Evolutionary conservation across 257 asterid species (phyloP), one percentile per base, ranked within the genome.

Genomic region (Hygrophila difformis): DNA sequence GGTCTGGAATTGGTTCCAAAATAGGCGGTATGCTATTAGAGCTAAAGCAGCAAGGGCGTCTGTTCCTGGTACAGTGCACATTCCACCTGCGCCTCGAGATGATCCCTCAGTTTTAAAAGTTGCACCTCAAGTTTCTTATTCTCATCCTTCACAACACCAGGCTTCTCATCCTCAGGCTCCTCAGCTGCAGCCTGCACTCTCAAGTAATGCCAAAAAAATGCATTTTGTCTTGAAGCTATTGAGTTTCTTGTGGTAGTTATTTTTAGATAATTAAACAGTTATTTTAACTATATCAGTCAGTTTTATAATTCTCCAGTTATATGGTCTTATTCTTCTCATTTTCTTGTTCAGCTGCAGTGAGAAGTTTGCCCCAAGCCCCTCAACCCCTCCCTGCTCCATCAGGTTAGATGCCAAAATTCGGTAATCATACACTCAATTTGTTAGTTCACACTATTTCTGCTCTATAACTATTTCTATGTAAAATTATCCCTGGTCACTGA

Each of bases 1-100:
- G 88, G 81, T 78, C 2, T 81, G 81, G 93, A 81, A 69, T 57
- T 77, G 94, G 96, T 79, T 82, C 62, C 93, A 86, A 29, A 82
- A 82, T 52, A 79, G 94, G 71, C 76, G 92, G 47, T 85, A 81
- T 70, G 94, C 92, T 39, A 53, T 81, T 65, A 70, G 95, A 74
- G 91, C 95, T 26, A 82, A 64, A 63, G 63, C 83, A 7, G 56
- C 85, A 14, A 78, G 68, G 62, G 44, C 64, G 53, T 77, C 84
- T 44, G 75, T 31, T 64, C 79, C 93, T 46, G 79, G 46, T 36
- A 82, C 70, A 68, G 68, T 58, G 47, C 62, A 54, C 48, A 44
- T 66, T 39, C 40, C 70, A 9, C 64, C 76, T 39, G 46, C 60
- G 61, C 78, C 76, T 56, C 67, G 59, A 28, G 70, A 76, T 43